Base-by-base conservation (phyloP, 2,329 filamentous ascomycete species). In the Xylariaceae sp. region DNA sequence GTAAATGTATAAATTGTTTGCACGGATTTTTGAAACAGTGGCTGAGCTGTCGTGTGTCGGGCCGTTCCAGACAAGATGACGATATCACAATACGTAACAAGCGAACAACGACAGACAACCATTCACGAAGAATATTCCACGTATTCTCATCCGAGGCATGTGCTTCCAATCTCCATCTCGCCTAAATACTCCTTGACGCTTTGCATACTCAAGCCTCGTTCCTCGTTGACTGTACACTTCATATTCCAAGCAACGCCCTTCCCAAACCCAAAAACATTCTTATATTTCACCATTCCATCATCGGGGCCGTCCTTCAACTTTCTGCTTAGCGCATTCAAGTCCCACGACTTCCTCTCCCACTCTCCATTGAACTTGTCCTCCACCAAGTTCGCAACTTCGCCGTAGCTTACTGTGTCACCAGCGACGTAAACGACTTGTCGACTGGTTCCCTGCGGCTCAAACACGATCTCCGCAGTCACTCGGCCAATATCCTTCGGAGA, bases 401-500 rank as follows among this genome's bases (percentile, higher is more conserved):
- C 63, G 61, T 82, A 83, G 19, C 64, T 74, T 6, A 82, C 58
- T 10, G 78, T 82, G 53, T 83, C 77, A 0, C 80, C 80, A 1
- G 75, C 78, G 1, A 73, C 68, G 58, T 73, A 81, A 3, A 82
- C 65, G 0, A 80, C 67, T 11, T 67, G 61, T 19, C 64, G 64
- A 44, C 64, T 49, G 44, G 65, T 59, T 19, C 52, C 45, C 10
- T 49, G 15, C 11, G 74, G 70, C 3, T 69, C 68, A 6, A 76
- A 72, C 2, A 83, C 68, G 40, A 84, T 60, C 47, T 82, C 77
- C 0, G 81, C 82, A 10, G 80, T 77, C 43, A 83, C 69, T 12
- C 63, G 68, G 0, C 83, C 86, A 53, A 89, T 88, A 63, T 89
- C 86, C 42, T 66, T 61, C 1, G 82, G 77, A 33, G 77, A 75